Conservation (phyloP, 164 flowering plant genomes). For the Buxus sempervirens region DNA sequence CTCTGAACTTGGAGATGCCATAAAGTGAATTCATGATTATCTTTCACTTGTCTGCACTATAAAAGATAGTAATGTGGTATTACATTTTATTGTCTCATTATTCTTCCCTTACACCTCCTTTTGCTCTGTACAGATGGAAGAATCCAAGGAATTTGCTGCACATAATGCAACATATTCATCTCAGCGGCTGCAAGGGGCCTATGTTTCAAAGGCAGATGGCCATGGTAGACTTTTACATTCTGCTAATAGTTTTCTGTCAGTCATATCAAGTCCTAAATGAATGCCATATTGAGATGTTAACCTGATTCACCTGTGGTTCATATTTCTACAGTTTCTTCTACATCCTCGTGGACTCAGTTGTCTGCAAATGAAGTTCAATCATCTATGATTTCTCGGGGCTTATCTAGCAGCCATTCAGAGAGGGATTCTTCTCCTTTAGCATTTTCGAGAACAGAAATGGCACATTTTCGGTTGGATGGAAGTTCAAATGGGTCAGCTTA, state of each 20-base stretch:
- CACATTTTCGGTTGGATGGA: constrained; percentile 46
- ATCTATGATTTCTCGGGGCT: constrained; percentile 27
- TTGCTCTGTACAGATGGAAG: constrained; percentile 60
- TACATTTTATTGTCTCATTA: neutral
- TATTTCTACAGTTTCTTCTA: constrained; percentile 35
- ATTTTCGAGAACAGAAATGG: constrained; percentile 40
- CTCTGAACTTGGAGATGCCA: neutral
- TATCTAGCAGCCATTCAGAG: constrained; percentile 32
- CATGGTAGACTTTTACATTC: constrained; percentile 28
- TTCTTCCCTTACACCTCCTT: neutral
- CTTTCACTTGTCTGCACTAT: neutral
- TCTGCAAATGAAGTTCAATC: constrained; percentile 42
- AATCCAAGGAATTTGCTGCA: constrained; percentile 47
- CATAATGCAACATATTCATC: constrained; percentile 42
- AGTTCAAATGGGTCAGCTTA: constrained; percentile 39
- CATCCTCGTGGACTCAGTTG: constrained; percentile 36
- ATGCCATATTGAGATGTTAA: constrained; percentile 33
- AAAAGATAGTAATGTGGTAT: neutral
- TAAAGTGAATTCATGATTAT: neutral
- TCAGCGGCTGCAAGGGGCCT: constrained; percentile 35
- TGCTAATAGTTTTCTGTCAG: constrained; percentile 33
- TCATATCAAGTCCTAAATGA: constrained; percentile 33
- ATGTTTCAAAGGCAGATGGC: constrained; percentile 34
- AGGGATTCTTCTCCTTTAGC: constrained; percentile 36
- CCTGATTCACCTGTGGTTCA: constrained; percentile 34